phyloP scores from a whole-genome alignment of 495 filamentous ascomycete genomes.

The Clohesyomyces aquaticus region DNA sequence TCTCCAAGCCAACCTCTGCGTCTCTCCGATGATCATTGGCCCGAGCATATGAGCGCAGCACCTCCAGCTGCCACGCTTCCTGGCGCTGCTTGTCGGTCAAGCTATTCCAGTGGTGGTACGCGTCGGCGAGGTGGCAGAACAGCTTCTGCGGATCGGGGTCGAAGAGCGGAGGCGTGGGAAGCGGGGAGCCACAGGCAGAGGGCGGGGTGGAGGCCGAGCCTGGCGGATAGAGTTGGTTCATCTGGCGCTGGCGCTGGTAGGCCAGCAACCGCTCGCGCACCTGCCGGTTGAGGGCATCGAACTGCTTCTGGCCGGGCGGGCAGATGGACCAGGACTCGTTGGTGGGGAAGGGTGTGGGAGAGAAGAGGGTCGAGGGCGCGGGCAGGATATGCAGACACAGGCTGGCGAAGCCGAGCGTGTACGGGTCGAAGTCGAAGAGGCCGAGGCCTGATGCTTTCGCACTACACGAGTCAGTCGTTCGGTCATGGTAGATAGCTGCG shows the following conservation, averaged over 20 bases:
- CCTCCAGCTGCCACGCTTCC: constrained; percentile 77
- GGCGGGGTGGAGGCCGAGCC: constrained; percentile 14
- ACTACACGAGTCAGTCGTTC: constrained; percentile 3
- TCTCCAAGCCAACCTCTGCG: constrained; percentile 62
- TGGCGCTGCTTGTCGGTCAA: constrained; percentile 59
- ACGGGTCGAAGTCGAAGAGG: constrained; percentile 79
- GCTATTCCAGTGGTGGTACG: constrained; percentile 71
- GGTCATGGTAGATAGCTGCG: background rate
- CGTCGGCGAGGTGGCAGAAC: constrained; percentile 67
- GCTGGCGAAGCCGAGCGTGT: constrained; percentile 77
- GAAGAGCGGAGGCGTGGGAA: constrained; percentile 37
- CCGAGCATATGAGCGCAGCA: constrained; percentile 70
- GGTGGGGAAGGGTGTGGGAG: constrained; percentile 68
- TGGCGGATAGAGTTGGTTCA: constrained; percentile 58
- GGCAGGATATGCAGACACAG: constrained; percentile 79
- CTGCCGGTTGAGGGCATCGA: constrained; percentile 67
- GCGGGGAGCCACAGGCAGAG: constrained; percentile 28
- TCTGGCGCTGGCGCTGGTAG: constrained; percentile 49
- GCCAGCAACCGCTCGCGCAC: constrained; percentile 54
- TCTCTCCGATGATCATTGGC: constrained; percentile 68
- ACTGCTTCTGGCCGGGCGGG: constrained; percentile 70
- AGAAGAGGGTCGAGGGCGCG: constrained; percentile 74
- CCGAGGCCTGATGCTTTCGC: constrained; percentile 23
- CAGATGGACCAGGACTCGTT: constrained; percentile 73
- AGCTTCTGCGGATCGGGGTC: constrained; percentile 58